These are phyloP conservation scores for Colletotrichum filicis DNA, from an alignment of 2,329 filamentous ascomycete species.

Conservation along the genomic window DNA sequence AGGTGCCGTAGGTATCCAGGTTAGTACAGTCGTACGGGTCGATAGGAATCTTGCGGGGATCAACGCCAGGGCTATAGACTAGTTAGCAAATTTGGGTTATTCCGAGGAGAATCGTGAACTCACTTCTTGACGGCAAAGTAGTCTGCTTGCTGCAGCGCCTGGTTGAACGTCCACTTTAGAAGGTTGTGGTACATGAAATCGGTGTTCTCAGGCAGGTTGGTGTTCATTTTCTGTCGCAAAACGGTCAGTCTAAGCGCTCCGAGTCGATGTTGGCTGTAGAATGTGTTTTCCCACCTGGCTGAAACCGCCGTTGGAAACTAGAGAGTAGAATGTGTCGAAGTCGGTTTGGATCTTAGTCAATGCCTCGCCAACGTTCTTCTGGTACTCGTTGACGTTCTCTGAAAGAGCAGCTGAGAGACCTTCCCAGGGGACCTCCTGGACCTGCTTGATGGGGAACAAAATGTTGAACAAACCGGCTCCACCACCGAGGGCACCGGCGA, in stretches of 20 bases:
- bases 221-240: not conserved
- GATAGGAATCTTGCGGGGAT: conserved; percentile 15
- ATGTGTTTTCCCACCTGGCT: not conserved
- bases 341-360: conserved; percentile 20
- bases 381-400: conserved; percentile 7
- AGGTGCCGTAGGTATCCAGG: not conserved
- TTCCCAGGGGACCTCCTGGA: conserved; percentile 4
- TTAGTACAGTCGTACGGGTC: conserved; percentile 2
- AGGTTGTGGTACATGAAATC: conserved; percentile 22
- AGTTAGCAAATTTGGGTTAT: not conserved
- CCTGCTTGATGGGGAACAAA: not conserved
- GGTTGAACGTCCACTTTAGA: conserved; percentile 4
- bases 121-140: conserved; percentile 26
- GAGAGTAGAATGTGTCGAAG: not conserved
- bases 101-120: not conserved
- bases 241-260: not conserved
- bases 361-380: conserved; percentile 8
- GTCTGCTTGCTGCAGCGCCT: not conserved
- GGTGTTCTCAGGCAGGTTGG: conserved; percentile 7
- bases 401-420: not conserved
- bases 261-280: not conserved
- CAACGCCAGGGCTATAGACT: not conserved
- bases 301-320: not conserved
- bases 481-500: not conserved
- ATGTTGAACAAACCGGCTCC: not conserved